phyloP scores from a whole-genome alignment of 768 basidiomycete genomes.

The Suillus luteus region DNA sequence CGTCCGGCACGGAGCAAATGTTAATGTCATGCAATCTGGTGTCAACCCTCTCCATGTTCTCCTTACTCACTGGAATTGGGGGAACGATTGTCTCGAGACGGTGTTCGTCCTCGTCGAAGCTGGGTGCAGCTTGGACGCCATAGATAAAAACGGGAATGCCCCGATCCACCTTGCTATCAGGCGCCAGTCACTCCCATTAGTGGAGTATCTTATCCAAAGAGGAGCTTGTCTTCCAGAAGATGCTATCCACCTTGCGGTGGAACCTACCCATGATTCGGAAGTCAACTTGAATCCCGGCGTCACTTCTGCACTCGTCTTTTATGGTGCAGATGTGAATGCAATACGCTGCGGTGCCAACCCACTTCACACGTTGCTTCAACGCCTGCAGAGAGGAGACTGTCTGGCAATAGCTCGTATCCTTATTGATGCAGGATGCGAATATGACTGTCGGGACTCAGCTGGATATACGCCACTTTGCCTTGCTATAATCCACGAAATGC shows the following conservation, averaged over 20 bases:
- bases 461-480: constrained; percentile 2
- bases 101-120: neutral
- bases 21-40: neutral
- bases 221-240: neutral
- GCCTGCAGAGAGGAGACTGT: neutral
- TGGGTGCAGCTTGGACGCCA: constrained; percentile 2
- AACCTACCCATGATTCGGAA: neutral
- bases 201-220: constrained; percentile 6
- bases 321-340: neutral
- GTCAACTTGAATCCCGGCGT: neutral
- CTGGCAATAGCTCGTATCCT: neutral
- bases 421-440: neutral
- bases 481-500: neutral
- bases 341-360: neutral
- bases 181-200: neutral
- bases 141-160: neutral
- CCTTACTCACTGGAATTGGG: neutral
- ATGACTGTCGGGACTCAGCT: neutral
- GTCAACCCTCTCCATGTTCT: neutral
- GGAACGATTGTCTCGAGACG: neutral
- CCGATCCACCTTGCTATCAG: constrained; percentile 2
- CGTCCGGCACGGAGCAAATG: neutral
- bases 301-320: neutral
- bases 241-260: neutral
- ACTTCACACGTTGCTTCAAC: neutral